Base-by-base conservation (phyloP, 2,329 filamentous ascomycete genomes). In the Calycina marina region DNA sequence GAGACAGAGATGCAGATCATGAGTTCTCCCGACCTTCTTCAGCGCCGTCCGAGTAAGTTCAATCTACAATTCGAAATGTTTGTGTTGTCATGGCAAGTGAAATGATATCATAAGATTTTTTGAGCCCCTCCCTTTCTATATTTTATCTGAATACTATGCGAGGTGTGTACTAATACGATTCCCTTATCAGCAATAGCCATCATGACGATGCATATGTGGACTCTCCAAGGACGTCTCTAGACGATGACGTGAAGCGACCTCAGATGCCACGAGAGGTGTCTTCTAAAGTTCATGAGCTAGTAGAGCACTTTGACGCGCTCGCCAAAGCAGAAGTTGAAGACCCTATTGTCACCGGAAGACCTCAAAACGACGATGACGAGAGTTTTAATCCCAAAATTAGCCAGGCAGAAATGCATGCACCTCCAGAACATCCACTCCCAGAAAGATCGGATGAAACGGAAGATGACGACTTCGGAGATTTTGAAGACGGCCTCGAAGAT, bases 401-500 rank as follows among this genome's bases (percentile, higher is more conserved):
- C 8, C 8, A 9, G 9, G 25, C 10, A 28, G 14, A 13, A 28
- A 28, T 11, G 14, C 3, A 8, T 5, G 8, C 8, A 9, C 5
- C 9, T 6, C 3, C n/a, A 22, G 20, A 22, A 22, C 20, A 22
- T 22, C 20, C n/a, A n/a, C 8, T 9, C 8, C 11, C 16, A 24
- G 12, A 10, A 5, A 16, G 11, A 25, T 18, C 9, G 15, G 18
- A 25, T 10, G 2, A 10, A 15, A 16, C 25, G 11, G 30, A 32
- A 14, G 32, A 40, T 9, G 49, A 52, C 14, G 54, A 56, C 13
- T 56, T 56, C 40, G 54, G 51, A n/a, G 54, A 57, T 34, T 57
- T 56, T 38, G 54, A 51, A 34, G 51, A 53, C 31, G 50, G 45
- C 1, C 31, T 42, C 11, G 51, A 46, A 3, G 45, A 48, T 14